Base-by-base conservation (phyloP, 345 rosid species). In the Acer yangbiense region DNA sequence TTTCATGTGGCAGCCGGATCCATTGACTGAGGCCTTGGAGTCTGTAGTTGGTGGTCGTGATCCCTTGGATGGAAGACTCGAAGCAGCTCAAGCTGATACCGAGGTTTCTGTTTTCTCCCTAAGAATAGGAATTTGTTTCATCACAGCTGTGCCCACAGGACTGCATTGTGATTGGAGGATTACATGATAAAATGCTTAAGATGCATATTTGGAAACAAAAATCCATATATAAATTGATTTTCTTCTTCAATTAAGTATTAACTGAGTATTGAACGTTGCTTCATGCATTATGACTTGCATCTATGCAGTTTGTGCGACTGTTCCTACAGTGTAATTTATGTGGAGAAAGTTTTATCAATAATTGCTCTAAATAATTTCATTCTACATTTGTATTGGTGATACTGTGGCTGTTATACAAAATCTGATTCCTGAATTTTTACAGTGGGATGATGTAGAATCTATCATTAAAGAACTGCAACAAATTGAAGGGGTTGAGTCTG, bases 371-470 rank as follows among this genome's bases (percentile, higher is more conserved):
- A 32, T 72, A 72, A 11, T 20, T 60, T 21, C 7, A 23, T 62
- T 73, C 43, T 73, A 35, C 20, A 39, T 70, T 55, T 74, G 1
- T 75, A 55, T 18, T 68, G 62, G 17, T 57, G 14, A 14, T 65
- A 69, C 27, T 44, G 32, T 41, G 39, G 61, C 69, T 79, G 64
- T 72, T 73, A 78, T 68, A 61, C 48, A 55, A 10, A 41, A 20
- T 54, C 32, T 74, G 27, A 9, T 44, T 67, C 60, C 77, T 65
- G 79, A 79, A 82, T 64, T 70, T 80, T 71, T 73, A 70, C 88
- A 96, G 98, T 96, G 99, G 99, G 72, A 89, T 81, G 99, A 96
- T 71, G 99, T 90, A 46, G 98, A 94, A 76, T 91, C 92, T 54
- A 89, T 96, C 63, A 83, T 96, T 77, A 87, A 89, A 81, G 99